Evolutionary conservation across 495 filamentous ascomycete genomes (phyloP).

Genomic region (Tuber microsphaerosporum): DNA sequence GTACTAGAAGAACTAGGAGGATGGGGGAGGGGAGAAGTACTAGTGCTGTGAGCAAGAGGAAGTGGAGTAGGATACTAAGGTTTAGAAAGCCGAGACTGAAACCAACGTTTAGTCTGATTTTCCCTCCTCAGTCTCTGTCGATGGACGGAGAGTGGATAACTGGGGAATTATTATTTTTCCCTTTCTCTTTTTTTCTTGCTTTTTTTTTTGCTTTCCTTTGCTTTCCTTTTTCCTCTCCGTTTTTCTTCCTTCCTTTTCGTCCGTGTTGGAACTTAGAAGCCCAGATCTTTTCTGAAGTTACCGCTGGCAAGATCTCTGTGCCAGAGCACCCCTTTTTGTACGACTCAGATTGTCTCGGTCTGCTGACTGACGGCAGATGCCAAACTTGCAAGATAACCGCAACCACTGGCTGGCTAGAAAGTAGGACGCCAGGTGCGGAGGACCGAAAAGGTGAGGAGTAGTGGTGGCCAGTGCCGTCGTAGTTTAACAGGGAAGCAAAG

Average conservation of each 20-base stretch:
- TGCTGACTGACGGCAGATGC: slow-evolving; percentile 27
- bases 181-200: slow-evolving; percentile 8
- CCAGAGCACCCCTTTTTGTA: slow-evolving; percentile 23
- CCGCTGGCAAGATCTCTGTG: slow-evolving; percentile 14
- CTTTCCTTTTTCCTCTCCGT: slow-evolving; percentile 9
- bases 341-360: slow-evolving; percentile 25
- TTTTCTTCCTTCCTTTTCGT: slow-evolving; percentile 13
- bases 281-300: slow-evolving; percentile 32
- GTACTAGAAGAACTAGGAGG: background rate
- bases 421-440: slow-evolving; percentile 16
- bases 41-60: slow-evolving; percentile 16
- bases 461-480: background rate
- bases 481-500: slow-evolving; percentile 19
- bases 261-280: slow-evolving; percentile 4
- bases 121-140: background rate
- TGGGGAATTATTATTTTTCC: slow-evolving; percentile 7
- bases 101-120: slow-evolving; percentile 20
- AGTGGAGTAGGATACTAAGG: slow-evolving; percentile 19
- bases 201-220: background rate
- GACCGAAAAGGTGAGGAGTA: slow-evolving; percentile 7
- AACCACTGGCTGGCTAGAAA: slow-evolving; percentile 20
- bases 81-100: slow-evolving; percentile 20
- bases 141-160: background rate
- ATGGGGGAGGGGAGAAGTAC: slow-evolving; percentile 11
- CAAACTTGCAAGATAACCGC: slow-evolving; percentile 27